Conservation (phyloP, 1,139 yeast species). For the Candida sanyaensis region DNA sequence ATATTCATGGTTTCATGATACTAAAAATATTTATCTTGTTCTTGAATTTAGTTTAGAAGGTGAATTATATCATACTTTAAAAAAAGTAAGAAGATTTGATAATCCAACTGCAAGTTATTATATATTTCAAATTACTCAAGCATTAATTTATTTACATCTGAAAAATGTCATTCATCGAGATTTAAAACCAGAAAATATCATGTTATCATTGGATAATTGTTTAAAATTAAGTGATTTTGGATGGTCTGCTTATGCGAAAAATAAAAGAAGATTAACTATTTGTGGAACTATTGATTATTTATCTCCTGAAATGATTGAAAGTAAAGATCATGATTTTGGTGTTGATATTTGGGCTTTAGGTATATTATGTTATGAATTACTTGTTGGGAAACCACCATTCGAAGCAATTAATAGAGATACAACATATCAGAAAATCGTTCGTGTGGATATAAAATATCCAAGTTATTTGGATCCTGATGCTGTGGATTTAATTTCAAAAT, state of each 20-base stretch:
- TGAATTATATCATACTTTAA: constrained; percentile 76
- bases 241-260: constrained; percentile 67
- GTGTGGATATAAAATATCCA: constrained; percentile 77
- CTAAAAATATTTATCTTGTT: constrained; percentile 74
- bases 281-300: constrained; percentile 95
- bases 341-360: constrained; percentile 97
- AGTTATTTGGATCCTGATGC: constrained; percentile 71
- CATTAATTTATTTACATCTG: constrained; percentile 73
- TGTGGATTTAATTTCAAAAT: constrained; percentile 62
- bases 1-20: constrained; percentile 84
- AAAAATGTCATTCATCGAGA: constrained; percentile 88
- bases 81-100: constrained; percentile 53
- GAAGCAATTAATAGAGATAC: constrained; percentile 75
- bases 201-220: constrained; percentile 70
- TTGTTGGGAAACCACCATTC: constrained; percentile 91
- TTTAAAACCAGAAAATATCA: constrained; percentile 87
- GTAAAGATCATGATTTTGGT: constrained; percentile 71
- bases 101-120: constrained; percentile 77
- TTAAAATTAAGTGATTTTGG: constrained; percentile 93
- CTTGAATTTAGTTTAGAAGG: constrained; percentile 88
- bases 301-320: constrained; percentile 95
- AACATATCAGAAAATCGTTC: constrained; percentile 78
- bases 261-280: constrained; percentile 67
- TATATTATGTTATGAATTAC: constrained; percentile 77
- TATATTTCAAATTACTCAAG: constrained; percentile 80